Base-by-base conservation (phyloP, 2,329 filamentous ascomycete genomes). In the Sclerotinia minor region DNA sequence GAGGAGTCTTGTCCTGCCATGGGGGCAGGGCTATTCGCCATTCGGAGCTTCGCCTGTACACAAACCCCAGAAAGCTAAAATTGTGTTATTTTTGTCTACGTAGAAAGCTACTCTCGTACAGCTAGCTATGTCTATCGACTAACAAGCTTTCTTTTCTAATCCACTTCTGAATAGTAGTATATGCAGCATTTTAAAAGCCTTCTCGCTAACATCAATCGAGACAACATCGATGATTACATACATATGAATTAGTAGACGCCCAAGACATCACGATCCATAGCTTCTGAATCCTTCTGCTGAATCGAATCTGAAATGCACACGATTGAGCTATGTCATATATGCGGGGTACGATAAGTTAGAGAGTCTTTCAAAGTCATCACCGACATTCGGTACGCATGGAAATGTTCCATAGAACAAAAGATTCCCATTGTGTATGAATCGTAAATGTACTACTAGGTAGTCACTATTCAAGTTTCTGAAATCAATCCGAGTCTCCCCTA, bases 1-100 rank as follows among this genome's bases (percentile, higher is more conserved):
- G 54, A 57, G 6, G 54, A 24, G 32, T 38, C 54, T 57, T 55
- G 53, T 55, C 29, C 29, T 55, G 32, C 17, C 53, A 55, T 55
- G 53, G 19, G 19, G 41, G 38, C 13, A 38, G 35, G 32, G 7
- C 6, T 38, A 38, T 57, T 38, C 53, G 21, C 52, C 52, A 19
- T 54, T 54, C 52, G 32, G 32, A 38, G 53, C 53, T 55, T 55
- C 53, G 21, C n/a, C 32, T 35, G 38, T 24, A 15, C 24, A 38
- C 53, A 38, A 55, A 8, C 35, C n/a, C 13, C 53, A 55, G 54
- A 38, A 57, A 35, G 11, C 35, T 32, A 6, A 15, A 55, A n/a
- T n/a, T 35, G 19, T 15, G 19, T 15, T n/a, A 38, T n/a, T 38
- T 32, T 35, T 15, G 52, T 35, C 19, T n/a, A n/a, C n/a, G n/a